Evolutionary conservation across 495 filamentous ascomycete genomes (phyloP), one percentile per base, ranked within the genome.

Genomic region (Halenospora varia): DNA sequence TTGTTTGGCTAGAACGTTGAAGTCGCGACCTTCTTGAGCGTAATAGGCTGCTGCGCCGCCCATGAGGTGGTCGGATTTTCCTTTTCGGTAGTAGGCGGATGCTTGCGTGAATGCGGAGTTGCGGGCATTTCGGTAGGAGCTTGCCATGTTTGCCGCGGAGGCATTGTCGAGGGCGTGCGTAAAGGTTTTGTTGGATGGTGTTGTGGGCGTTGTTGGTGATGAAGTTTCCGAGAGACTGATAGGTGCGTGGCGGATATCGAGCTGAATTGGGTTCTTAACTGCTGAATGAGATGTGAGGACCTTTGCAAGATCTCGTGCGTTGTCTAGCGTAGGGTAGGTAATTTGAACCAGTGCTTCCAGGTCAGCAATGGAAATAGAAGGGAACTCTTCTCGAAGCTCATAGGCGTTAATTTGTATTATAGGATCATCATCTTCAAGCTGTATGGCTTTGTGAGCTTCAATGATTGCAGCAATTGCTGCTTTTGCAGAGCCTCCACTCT

Each of bases 31-130:
- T 0, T 81, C 66, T 17, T 82, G 67, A 2, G 77, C 75, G 63
- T 92, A 92, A 64, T 87, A 83, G 0, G 81, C 83, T 2, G 85
- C 83, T 3, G 78, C 88, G 23, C 78, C 86, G 17, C 79, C 82
- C 78, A 88, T 86, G 11, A 88, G 68, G 2, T 65, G 83, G 55
- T 86, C 78, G 0, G 88, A 90, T 61, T 77, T 83, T 15, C 80
- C 82, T 56, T 77, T 82, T 26, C 83, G 82, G 61, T 85, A 81
- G 3, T 85, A 80, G 46, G 76, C 73, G 8, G 74, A 71, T 2
- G 88, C 88, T 73, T 88, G 79, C 3, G 68, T 63, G 56, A 84
- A 81, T 1, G 85, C 85, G 13, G 62, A 61, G 35, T 73, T 61
- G 19, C 71, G 63, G 15, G 62, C 61, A 1, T 40, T 22, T 25